Conservation (phyloP, 768 basidiomycete species). For the Flagelloscypha sp. region DNA sequence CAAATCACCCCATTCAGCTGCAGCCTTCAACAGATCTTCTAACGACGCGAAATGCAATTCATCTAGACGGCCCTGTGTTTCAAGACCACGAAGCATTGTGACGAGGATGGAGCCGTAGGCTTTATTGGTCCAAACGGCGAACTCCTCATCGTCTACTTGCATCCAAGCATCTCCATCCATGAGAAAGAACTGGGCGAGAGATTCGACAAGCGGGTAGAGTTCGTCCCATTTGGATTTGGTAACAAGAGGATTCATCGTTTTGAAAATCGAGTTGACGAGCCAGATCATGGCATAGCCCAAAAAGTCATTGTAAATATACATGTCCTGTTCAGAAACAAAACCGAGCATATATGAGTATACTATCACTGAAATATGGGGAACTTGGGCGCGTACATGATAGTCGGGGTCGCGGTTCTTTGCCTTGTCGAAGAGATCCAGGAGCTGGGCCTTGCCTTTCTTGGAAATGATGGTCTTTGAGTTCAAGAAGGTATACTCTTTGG, state of each 20-base stretch:
- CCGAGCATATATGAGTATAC: too few relatives aligned
- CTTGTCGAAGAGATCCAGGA: conserved; percentile 21
- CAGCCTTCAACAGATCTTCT: conserved; percentile 22
- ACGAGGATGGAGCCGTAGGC: conserved; percentile 26
- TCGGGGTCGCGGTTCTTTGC: conserved; percentile 23
- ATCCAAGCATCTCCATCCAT: conserved; percentile 11
- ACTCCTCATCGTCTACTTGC: conserved; percentile 9
- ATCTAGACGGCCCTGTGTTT: conserved; percentile 22
- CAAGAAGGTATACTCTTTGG: conserved; percentile 25
- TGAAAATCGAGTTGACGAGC: conserved; percentile 25
- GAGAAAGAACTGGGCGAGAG: conserved; percentile 23
- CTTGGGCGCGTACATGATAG: too few relatives aligned
- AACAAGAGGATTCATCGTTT: conserved; percentile 22
- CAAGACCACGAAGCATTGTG: conserved; percentile 23
- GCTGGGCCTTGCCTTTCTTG: conserved; percentile 18
- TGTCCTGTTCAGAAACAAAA: conserved; percentile 9
- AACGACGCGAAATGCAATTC: conserved; percentile 22
- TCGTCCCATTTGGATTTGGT: conserved; percentile 25
- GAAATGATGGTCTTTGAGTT: conserved; percentile 22
- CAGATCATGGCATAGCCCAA: conserved; percentile 25
- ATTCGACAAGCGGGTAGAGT: conserved; percentile 25
- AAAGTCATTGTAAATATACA: conserved; percentile 30
- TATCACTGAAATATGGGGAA: too few relatives aligned
- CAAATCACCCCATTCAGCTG: conserved; percentile 18
- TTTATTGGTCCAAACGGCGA: conserved; percentile 18